Evolutionary conservation across 768 basidiomycete genomes (phyloP), one percentile per base, ranked within the genome.

Genomic region (Rhizopogon rudus): DNA sequence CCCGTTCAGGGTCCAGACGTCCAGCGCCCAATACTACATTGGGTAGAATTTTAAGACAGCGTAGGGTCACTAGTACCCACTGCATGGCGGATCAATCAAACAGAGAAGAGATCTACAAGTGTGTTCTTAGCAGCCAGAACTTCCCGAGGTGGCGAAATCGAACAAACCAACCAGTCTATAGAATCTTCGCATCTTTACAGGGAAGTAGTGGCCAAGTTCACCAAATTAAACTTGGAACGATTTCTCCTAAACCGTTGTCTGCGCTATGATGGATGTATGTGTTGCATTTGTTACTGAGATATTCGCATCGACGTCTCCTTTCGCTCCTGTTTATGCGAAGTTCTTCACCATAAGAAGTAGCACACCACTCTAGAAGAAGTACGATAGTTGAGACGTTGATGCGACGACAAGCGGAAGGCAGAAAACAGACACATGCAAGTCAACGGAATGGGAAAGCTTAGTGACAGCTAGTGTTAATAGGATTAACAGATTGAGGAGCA

Each of bases 351-450:
- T 62, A 13, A 79, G 67, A 0, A 0, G 85, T 86, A 0, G 88
- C 89, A 35, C 88, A 81, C 74, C 79, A 80, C 58, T 86, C 84
- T 6, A 91, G 72, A 0, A 88, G 72, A 6, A 69, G 57, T 25
- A 86, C 75, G 14, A 77, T 55, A 2, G 67, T 69, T 14, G 60
- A 60, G 3, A 76, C 68, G 40, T 72, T 31, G 59, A 1, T 28
- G 58, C 44, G 40, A 56, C 55, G 6, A 65, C 46, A 39, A 51
- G 58, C 4, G 73, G 68, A 7, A 63, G 48, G 6, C 33, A 6
- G 71, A 57, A 1, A 89, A 74, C 41, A 80, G 71, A 25, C 82
- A 81, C 39, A 91, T 77, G 66, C 85, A 88, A 6, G 63, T 60
- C 0, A 63, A 60, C n/a, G 57, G 58, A 46, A 62, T 40, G n/a